These are phyloP conservation scores for Tremellales sp. DNA, from an alignment of 1,284 basidiomycete genomes.

Conservation along the genomic window DNA sequence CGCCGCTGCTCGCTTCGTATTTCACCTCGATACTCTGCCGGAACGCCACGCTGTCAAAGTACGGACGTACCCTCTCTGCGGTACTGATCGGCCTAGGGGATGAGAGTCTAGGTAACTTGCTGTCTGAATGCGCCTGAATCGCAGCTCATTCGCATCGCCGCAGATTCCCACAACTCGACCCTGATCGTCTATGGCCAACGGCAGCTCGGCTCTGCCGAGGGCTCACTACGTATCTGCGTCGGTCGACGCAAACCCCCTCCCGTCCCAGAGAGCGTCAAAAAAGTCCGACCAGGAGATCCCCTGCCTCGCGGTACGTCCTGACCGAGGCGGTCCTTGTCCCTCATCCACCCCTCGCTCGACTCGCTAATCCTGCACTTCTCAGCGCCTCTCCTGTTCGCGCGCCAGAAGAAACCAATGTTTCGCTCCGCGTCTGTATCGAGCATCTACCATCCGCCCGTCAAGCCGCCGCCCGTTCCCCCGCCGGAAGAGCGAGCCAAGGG, in stretches of 20 bases:
- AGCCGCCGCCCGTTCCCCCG: conserved; percentile 48
- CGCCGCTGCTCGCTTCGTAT: conserved; percentile 37
- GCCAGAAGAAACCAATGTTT: conserved; percentile 27
- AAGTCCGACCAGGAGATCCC: conserved; percentile 46
- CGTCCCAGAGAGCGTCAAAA: conserved; percentile 26
- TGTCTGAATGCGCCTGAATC: neutral
- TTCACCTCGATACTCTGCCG: conserved; percentile 39
- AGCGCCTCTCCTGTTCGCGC: conserved; percentile 37
- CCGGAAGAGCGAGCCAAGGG: conserved; percentile 18
- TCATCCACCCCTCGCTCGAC: neutral
- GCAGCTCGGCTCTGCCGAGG: neutral
- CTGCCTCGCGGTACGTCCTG: conserved; percentile 40
- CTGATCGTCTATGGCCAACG: conserved; percentile 37
- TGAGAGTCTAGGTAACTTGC: conserved; percentile 29
- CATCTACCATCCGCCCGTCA: conserved; percentile 26
- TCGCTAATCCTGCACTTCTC: neutral
- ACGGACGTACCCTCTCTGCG: conserved; percentile 34
- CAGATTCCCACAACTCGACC: conserved; percentile 25
- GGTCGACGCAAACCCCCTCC: conserved; percentile 28
- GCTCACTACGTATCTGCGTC: conserved; percentile 28
- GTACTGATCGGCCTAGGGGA: conserved; percentile 44
- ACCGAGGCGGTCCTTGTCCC: neutral
- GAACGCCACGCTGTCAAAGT: conserved; percentile 18
- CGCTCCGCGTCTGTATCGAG: conserved; percentile 28
- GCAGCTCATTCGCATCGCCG: neutral